A percentile compares a stretch with the other conserved stretches of the same genome.
These are phyloP conservation scores for Skeletonema menzelii DNA, from an alignment of 108 stramenopile species.

Conservation along the genomic window DNA sequence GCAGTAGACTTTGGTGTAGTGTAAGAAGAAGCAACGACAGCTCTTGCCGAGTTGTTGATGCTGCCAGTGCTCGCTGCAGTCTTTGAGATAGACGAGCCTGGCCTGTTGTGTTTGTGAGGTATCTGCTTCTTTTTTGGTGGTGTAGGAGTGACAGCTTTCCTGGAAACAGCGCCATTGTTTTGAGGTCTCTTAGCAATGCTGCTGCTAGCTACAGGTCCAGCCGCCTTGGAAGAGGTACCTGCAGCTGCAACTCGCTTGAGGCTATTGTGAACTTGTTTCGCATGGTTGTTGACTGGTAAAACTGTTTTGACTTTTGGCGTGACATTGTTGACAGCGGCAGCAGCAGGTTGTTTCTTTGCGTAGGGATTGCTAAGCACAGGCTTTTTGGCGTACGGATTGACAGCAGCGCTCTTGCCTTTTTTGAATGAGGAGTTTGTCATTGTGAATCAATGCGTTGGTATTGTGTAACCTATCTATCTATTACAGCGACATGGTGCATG, in stretches of 20 bases:
- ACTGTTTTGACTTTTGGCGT: not conserved
- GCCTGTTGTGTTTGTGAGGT: not conserved
- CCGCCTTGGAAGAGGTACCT: not conserved
- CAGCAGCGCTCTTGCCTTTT: not conserved
- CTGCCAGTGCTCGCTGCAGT: not conserved
- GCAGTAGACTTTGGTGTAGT: not conserved
- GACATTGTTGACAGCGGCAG: not conserved
- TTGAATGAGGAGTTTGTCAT: not conserved
- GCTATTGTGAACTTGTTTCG: not conserved
- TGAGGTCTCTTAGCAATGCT: not conserved
- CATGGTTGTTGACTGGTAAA: not conserved
- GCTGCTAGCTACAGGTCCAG: too few relatives aligned
- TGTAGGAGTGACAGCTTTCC: not conserved
- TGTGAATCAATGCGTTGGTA: too few relatives aligned
- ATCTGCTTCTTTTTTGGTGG: not conserved
- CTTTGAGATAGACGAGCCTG: not conserved
- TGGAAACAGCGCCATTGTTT: too few relatives aligned
- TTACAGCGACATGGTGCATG: too few relatives aligned
- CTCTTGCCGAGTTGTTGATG: not conserved
- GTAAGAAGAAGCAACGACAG: not conserved
- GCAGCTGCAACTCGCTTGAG: not conserved
- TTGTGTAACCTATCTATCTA: too few relatives aligned
- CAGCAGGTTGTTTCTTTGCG: not conserved
- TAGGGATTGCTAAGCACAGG: not conserved
- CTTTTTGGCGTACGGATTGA: not conserved